These are phyloP conservation scores for Boletus fagicola DNA, from an alignment of 768 basidiomycete genomes.

Conservation along the genomic window DNA sequence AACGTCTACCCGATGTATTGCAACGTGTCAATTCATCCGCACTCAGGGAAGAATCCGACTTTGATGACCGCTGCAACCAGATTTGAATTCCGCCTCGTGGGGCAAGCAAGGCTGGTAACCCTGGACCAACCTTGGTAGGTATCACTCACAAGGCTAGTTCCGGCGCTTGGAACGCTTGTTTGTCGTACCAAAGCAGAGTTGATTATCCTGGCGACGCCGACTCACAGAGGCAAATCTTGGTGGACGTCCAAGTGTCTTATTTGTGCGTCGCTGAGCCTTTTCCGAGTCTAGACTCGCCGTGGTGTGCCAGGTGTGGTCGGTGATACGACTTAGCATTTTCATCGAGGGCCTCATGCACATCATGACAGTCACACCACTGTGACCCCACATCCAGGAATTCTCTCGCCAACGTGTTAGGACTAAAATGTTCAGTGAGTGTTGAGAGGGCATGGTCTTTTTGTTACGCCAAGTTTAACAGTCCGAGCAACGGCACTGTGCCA, in stretches of 20 bases:
- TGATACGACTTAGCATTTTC: not conserved
- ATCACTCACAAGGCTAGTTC: not conserved
- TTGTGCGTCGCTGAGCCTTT: not conserved
- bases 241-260: not conserved
- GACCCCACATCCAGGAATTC: not conserved
- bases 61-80: not conserved
- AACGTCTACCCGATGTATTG: slow-evolving; percentile 7
- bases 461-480: not conserved
- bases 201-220: not conserved
- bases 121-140: not conserved
- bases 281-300: not conserved
- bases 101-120: slow-evolving; percentile 12
- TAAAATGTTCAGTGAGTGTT: not conserved
- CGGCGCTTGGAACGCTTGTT: not conserved
- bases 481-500: not conserved
- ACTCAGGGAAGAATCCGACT: not conserved
- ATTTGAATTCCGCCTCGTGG: slow-evolving; percentile 21
- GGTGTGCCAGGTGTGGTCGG: not conserved
- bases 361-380: not conserved
- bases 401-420: slow-evolving; percentile 13
- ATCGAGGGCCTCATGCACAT: slow-evolving; percentile 5
- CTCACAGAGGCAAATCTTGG: not conserved
- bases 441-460: not conserved
- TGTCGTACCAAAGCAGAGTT: not conserved
- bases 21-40: slow-evolving; percentile 15